Evolutionary conservation across 129 eudicot species (phyloP), one percentile per base, ranked within the genome.

Genomic region (Centrapalus pauciflorus): DNA sequence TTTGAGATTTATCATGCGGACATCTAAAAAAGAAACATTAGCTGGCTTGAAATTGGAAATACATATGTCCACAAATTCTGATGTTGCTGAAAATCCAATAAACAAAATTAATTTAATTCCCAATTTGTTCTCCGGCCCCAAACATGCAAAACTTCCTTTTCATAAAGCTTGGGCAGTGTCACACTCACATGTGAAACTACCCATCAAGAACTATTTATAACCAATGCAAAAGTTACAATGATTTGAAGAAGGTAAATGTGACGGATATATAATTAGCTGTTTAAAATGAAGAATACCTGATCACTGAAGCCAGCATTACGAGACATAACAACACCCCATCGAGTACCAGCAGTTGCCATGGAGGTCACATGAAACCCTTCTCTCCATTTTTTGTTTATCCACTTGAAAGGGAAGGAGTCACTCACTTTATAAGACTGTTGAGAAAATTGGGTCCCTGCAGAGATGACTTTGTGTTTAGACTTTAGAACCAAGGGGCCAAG

Each of bases 311-410:
- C 92, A 77, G 96, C 80, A 77, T 88, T 88, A 17, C 96, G 86
- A 49, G 96, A 88, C 96, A 88, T 88, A 72, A 88, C 93, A 27
- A 88, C 82, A 70, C 89, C 96, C 96, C 96, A 88, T 0, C 96
- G 73, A 23, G 87, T 57, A 51, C 89, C 93, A 58, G 93, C 85
- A 21, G 96, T 88, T 14, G 96, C 96, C 96, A 88, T 88, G 65
- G 96, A 85, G 73, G 96, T 88, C 71, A 88, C 93, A 41, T 82
- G 85, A 57, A 88, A 88, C 25, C 96, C 96, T 76, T 88, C 96
- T 71, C 83, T 80, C 96, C 96, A 88, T 59, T 88, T 88, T 76
- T 87, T 87, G 76, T 84, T 87, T 51, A 87, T 87, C 95, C 96
- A 88, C 77, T 88, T 88, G 68, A 85, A 88, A 19, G 96, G 96